Evolutionary conservation across 2,329 filamentous ascomycete genomes (phyloP).

Genomic region (Clarireedia hainanense): DNA sequence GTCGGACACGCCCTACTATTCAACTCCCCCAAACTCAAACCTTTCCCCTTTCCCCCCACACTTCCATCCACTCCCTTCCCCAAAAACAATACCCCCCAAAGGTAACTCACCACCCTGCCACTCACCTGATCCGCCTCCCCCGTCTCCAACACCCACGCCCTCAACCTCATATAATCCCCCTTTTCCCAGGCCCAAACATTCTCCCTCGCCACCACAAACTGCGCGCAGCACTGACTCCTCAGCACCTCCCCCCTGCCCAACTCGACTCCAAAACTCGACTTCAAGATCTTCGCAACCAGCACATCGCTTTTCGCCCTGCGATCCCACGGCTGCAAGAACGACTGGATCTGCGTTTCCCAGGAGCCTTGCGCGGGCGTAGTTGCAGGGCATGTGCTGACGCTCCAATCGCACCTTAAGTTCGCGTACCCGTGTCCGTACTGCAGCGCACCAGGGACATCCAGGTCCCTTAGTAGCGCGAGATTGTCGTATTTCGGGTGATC

Average conservation of each 20-base stretch:
- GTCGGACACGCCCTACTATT: constrained; percentile 19
- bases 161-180: constrained; percentile 43
- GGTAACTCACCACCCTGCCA: constrained; percentile 39
- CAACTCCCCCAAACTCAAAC: constrained; percentile 9
- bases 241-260: constrained; percentile 37
- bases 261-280: constrained; percentile 31
- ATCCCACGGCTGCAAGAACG: constrained; percentile 36
- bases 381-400: constrained; percentile 33
- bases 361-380: constrained; percentile 32
- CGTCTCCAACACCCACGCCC: constrained; percentile 43
- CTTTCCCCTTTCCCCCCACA: constrained; percentile 4
- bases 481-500: constrained; percentile 39
- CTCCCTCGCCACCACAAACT: constrained; percentile 44
- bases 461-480: constrained; percentile 30
- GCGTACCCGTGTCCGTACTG: constrained; percentile 34
- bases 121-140: constrained; percentile 36
- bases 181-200: constrained; percentile 40
- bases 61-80: constrained; percentile 3
- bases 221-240: constrained; percentile 45
- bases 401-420: constrained; percentile 44
- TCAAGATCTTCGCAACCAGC: constrained; percentile 31
- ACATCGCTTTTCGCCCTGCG: constrained; percentile 33
- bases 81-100: constrained; percentile 43
- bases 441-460: constrained; percentile 35
- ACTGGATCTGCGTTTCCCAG: constrained; percentile 33